Percentiles rank a stretch among this genome's conserved stretches.
Conservation (phyloP, 371 early-diverging fungal genomes). For the Rhizopus microsporus region DNA sequence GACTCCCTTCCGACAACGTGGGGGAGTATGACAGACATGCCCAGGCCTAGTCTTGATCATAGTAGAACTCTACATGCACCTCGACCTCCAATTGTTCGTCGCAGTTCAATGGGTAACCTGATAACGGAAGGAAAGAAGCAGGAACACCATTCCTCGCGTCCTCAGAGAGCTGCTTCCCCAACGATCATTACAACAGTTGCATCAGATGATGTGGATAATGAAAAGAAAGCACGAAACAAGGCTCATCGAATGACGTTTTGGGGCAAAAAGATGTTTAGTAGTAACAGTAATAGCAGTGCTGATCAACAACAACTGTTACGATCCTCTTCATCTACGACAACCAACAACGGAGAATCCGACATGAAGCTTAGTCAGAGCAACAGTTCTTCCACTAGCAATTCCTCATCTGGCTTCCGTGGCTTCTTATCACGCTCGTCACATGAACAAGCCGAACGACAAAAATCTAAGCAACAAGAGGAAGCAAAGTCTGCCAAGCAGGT, state of each 20-base stretch:
- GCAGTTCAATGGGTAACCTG: slow-evolving; percentile 43
- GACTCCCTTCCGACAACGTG: slow-evolving; percentile 7
- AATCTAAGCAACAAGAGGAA: slow-evolving; percentile 12
- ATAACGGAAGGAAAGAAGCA: slow-evolving; percentile 16
- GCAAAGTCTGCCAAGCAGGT: slow-evolving; percentile 47
- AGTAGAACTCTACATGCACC: slow-evolving; percentile 25
- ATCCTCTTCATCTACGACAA: slow-evolving; percentile 14
- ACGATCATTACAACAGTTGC: slow-evolving; percentile 8
- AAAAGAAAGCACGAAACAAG: slow-evolving; percentile 46
- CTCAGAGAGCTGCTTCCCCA: slow-evolving; percentile 16
- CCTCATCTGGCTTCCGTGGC: slow-evolving; percentile 22
- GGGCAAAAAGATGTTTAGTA: slow-evolving; percentile 50
- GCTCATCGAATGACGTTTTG: slow-evolving; percentile 55
- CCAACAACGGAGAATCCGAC: neutral
- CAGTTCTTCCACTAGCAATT: neutral
- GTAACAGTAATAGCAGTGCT: slow-evolving; percentile 9
- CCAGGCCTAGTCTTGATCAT: slow-evolving; percentile 10
- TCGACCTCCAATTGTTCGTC: slow-evolving; percentile 33
- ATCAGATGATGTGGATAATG: slow-evolving; percentile 13
- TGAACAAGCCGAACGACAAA: slow-evolving; percentile 23
- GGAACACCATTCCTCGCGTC: slow-evolving; percentile 3
- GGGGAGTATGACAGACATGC: slow-evolving; percentile 4
- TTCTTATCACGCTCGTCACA: slow-evolving; percentile 31
- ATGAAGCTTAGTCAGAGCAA: neutral
- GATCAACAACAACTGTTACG: neutral